phyloP scores from a whole-genome alignment of 1,139 yeast species.

The Yamadazyma spencermartinsiae region DNA sequence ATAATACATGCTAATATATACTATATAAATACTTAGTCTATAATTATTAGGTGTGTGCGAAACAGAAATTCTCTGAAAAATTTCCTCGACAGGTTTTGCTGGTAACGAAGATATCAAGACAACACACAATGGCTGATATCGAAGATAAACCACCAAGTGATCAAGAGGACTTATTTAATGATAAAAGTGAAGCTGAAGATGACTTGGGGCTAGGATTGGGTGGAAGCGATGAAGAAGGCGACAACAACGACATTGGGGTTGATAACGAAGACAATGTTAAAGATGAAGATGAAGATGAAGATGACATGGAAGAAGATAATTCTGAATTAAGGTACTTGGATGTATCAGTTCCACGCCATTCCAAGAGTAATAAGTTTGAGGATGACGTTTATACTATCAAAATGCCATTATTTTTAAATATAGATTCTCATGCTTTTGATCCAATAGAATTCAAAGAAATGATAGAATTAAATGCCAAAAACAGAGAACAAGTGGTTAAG shows the following conservation, averaged over 20 bases:
- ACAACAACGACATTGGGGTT: constrained; percentile 5
- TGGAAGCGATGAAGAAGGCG: constrained; percentile 13
- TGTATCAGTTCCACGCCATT: constrained; percentile 74
- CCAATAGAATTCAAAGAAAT: constrained; percentile 64
- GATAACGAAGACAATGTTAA: constrained; percentile 7
- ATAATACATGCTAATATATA: no score
- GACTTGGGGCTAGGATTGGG: constrained; percentile 18
- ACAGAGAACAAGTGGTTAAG: constrained; percentile 24
- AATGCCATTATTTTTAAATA: constrained; percentile 77
- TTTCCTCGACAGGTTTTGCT: not conserved
- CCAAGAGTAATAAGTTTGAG: constrained; percentile 46
- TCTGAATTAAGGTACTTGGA: constrained; percentile 51
- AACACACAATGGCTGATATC: constrained; percentile 17
- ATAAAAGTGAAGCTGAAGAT: constrained; percentile 7
- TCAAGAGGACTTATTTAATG: constrained; percentile 6
- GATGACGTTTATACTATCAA: constrained; percentile 57
- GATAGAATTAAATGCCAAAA: constrained; percentile 50
- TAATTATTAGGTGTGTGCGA: no score
- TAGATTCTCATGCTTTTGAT: constrained; percentile 88
- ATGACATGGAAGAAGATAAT: constrained; percentile 7
- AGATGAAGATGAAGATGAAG: constrained; percentile 7
- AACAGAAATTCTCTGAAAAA: not conserved
- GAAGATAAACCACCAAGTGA: constrained; percentile 7
- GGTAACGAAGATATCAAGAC: no score
- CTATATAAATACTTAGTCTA: no score